Evolutionary conservation across 2,329 filamentous ascomycete genomes (phyloP), one percentile per base, ranked within the genome.

Genomic region (Alternaria sp.): DNA sequence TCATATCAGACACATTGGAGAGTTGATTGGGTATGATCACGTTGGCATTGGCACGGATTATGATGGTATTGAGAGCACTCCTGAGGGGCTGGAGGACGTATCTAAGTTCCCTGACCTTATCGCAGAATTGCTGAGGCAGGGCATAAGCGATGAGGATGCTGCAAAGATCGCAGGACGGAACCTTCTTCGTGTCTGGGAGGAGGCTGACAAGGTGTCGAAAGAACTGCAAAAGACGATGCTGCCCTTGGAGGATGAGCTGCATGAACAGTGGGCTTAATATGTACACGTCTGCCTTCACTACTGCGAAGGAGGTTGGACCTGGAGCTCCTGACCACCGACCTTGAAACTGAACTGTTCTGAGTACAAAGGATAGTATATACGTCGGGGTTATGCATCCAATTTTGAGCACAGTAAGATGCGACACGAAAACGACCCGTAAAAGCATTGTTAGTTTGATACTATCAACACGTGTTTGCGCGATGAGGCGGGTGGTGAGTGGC

Each of bases 1-100:
- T 65, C 95, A 97, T 78, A 90, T 97, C 64, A 85, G 88, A 67
- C 86, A 98, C 75, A 94, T 97, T 69, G 95, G 93, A 3, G 84
- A 92, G 49, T 82, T 91, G 30, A 93, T 97, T 64, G 95, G 95
- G 4, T 97, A 91, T 71, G 91, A 94, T 44, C 87, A 97, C 76
- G 93, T 97, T 15, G 95, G 94, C 0, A 80, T 97, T 18, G 95
- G 95, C 0, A 94, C 91, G 56, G 95, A 98, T 78, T 97, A 94
- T 77, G 94, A 97, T 77, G 95, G 89, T 9, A 94, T 94, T 60
- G 75, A 78, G 1, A 78, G 71, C 1, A 89, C 89, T 5, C 93
- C 94, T 0, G 77, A 83, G 58, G 95, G 94, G 0, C 80, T 98
- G 51, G 92, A 96, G 41, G 94, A 97, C 78, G 93, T 97, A 7